These are phyloP conservation scores for Suillus fuscotomentosus DNA, from an alignment of 768 basidiomycete species.

Conservation along the genomic window DNA sequence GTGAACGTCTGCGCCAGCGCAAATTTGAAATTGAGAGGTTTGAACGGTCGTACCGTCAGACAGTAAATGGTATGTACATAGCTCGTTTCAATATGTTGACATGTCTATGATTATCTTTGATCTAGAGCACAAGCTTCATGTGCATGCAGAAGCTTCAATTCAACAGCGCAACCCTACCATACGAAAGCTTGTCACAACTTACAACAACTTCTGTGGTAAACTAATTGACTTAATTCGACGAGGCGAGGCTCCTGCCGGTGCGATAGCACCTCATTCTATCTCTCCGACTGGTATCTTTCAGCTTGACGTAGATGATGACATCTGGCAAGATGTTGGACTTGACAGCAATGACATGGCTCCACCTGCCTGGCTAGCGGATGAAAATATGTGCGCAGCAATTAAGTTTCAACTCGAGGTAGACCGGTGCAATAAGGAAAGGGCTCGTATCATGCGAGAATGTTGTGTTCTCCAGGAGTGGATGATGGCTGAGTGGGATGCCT, in stretches of 20 bases:
- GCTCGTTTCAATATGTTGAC: too few relatives aligned
- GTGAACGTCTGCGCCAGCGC: neutral
- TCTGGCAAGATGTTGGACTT: constrained; percentile 35
- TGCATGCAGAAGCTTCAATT: neutral
- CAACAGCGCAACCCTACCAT: neutral
- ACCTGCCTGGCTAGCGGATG: neutral
- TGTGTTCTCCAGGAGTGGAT: constrained; percentile 24
- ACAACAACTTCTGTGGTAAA: neutral
- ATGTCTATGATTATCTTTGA: neutral
- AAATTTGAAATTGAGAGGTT: neutral
- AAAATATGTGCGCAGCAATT: neutral
- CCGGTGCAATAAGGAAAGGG: constrained; percentile 26
- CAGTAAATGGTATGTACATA: neutral
- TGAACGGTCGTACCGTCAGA: neutral
- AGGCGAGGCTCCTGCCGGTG: constrained; percentile 21
- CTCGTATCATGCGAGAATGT: constrained; percentile 13
- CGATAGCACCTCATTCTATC: constrained; percentile 23
- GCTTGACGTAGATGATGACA: constrained; percentile 35
- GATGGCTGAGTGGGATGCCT: constrained; percentile 23
- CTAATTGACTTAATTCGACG: constrained; percentile 12
- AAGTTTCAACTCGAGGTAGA: constrained; percentile 16
- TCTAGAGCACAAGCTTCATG: neutral
- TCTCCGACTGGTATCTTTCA: constrained; percentile 21
- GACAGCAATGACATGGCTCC: constrained; percentile 10
- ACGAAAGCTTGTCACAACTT: neutral